Percentiles rank a stretch among this genome's conserved stretches.
These are phyloP conservation scores for Diplodia seriata DNA, from an alignment of 2,329 filamentous ascomycete genomes.

Conservation along the genomic window DNA sequence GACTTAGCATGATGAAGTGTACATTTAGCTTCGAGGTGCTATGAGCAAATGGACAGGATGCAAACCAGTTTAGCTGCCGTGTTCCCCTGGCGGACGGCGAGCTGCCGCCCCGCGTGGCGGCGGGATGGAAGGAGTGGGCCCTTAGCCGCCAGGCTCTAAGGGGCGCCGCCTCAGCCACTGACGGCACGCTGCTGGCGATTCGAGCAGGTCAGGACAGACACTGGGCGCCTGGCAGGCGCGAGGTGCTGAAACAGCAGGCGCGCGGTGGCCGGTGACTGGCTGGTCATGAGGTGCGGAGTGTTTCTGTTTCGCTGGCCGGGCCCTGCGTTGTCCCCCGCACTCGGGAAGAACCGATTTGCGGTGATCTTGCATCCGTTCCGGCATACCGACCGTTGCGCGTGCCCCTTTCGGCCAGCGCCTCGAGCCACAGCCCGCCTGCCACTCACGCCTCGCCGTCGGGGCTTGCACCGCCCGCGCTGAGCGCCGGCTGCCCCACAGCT, in stretches of 20 bases:
- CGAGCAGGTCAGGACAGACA: background rate
- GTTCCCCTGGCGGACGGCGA: slow-evolving; percentile 7
- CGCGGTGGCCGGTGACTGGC: slow-evolving; percentile 18
- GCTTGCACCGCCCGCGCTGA: slow-evolving; percentile 23
- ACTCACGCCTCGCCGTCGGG: background rate
- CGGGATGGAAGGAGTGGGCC: slow-evolving; percentile 2
- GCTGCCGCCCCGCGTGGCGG: slow-evolving; percentile 18
- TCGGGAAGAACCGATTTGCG: slow-evolving; percentile 15
- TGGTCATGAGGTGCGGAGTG: background rate
- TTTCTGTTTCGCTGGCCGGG: slow-evolving; percentile 22
- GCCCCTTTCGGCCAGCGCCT: slow-evolving; percentile 7
- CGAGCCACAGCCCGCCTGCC: slow-evolving; percentile 14
- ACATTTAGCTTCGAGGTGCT: slow-evolving; percentile 2
- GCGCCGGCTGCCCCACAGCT: slow-evolving; percentile 20
- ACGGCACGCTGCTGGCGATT: slow-evolving; percentile 9
- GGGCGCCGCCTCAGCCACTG: slow-evolving; percentile 26
- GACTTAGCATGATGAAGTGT: slow-evolving; percentile 11
- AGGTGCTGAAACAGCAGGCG: slow-evolving; percentile 14
- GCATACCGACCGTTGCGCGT: slow-evolving; percentile 18
- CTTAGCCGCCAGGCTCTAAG: slow-evolving; percentile 6
- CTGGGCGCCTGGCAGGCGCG: slow-evolving; percentile 12
- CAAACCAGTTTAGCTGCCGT: slow-evolving; percentile 14
- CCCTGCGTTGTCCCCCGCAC: slow-evolving; percentile 27
- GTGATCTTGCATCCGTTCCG: slow-evolving; percentile 25
- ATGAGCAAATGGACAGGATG: slow-evolving; percentile 22